These are phyloP conservation scores for Stylosanthes scabra DNA, from an alignment of 331 rosid species.

Conservation along the genomic window DNA sequence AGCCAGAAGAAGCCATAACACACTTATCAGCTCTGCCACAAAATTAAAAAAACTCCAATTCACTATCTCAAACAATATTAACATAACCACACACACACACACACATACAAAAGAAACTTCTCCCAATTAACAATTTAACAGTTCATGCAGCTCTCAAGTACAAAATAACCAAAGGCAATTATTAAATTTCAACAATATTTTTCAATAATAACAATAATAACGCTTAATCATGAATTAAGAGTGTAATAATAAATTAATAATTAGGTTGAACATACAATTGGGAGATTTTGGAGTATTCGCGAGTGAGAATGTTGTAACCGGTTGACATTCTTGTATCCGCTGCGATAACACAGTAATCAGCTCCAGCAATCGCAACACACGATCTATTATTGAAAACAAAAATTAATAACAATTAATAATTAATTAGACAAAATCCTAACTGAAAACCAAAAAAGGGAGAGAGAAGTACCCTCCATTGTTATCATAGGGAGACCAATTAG, in stretches of 20 bases:
- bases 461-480: conserved; percentile 93
- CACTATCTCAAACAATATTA: conserved; percentile 23
- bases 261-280: conserved; percentile 56
- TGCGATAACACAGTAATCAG: conserved; percentile 91
- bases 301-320: conserved; percentile 93
- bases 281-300: conserved; percentile 90
- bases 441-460: background rate
- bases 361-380: conserved; percentile 95
- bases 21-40: conserved; percentile 76
- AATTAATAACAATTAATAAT: background rate
- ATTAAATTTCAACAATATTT: background rate
- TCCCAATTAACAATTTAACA: background rate
- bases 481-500: conserved; percentile 98
- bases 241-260: too few species aligned
- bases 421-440: background rate
- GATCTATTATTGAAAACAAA: conserved; percentile 53
- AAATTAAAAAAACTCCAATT: conserved; percentile 6
- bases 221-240: background rate
- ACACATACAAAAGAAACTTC: too few species aligned
- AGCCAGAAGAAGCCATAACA: conserved; percentile 93
- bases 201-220: background rate
- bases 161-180: background rate
- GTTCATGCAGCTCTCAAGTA: conserved; percentile 1
- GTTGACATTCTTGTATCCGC: conserved; percentile 97
- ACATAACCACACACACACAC: background rate